Percentiles rank a stretch among this genome's conserved stretches.
Conservation (phyloP, 2,329 filamentous ascomycete species). For the Cytospora schulzeri region DNA sequence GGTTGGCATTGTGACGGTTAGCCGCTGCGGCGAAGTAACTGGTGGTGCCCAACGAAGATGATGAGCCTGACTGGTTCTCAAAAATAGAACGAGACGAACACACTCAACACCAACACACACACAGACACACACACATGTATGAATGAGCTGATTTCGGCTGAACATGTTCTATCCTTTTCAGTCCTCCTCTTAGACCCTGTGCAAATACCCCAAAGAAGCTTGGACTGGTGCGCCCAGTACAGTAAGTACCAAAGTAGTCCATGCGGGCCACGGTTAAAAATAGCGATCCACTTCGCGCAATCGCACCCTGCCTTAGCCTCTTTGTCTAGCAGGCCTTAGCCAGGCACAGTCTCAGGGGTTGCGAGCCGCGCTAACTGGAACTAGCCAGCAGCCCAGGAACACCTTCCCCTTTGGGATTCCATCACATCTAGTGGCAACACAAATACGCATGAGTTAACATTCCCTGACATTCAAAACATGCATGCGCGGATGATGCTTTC, state of each 20-base stretch:
- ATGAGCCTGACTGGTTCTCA: neutral
- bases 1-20: neutral
- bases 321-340: neutral
- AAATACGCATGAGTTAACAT: neutral
- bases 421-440: neutral
- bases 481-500: neutral
- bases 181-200: neutral
- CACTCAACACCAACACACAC: neutral
- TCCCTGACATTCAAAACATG: too few species aligned
- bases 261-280: conserved; percentile 21
- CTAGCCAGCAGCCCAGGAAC: conserved; percentile 15
- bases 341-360: conserved; percentile 16
- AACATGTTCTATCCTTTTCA: neutral
- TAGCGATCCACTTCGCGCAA: conserved; percentile 16
- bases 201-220: neutral
- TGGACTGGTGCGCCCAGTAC: neutral
- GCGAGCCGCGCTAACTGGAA: conserved; percentile 18
- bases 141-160: neutral
- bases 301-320: neutral
- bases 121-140: neutral
- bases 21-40: neutral
- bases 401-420: neutral
- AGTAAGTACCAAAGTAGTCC: neutral
- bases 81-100: neutral
- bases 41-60: neutral